Conservation (phyloP, 805 yeast genomes). For the Nadsonia fulvescens region DNA sequence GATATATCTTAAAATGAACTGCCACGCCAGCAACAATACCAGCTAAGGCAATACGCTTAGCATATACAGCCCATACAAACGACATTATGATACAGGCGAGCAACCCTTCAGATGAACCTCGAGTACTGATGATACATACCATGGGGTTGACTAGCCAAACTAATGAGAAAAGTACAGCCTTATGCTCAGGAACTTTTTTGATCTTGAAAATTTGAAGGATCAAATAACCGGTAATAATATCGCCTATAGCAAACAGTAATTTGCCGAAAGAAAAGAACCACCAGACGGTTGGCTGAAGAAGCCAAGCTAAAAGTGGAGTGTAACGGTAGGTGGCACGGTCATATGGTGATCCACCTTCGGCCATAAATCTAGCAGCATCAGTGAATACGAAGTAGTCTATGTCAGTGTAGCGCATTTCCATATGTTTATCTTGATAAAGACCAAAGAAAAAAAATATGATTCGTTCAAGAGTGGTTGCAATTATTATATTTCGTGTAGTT, state of each 20-base stretch:
- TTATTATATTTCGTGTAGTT: slow-evolving; percentile 11
- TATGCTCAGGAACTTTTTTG: slow-evolving; percentile 15
- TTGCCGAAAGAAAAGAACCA: slow-evolving; percentile 54
- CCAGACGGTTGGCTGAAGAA: slow-evolving; percentile 47
- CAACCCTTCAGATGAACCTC: slow-evolving; percentile 88
- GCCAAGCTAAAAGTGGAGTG: slow-evolving; percentile 80
- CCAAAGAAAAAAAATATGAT: slow-evolving; percentile 60
- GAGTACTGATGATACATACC: slow-evolving; percentile 80
- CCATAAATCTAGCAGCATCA: slow-evolving; percentile 69
- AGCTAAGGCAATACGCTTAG: slow-evolving; percentile 20
- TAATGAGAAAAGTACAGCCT: slow-evolving; percentile 28
- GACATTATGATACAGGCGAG: slow-evolving; percentile 59
- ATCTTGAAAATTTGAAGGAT: slow-evolving; percentile 25
- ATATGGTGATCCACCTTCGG: slow-evolving; percentile 44
- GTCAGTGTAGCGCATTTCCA: slow-evolving; percentile 79
- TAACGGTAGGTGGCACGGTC: slow-evolving; percentile 77
- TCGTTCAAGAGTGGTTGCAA: slow-evolving; percentile 22
- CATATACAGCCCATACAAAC: slow-evolving; percentile 29
- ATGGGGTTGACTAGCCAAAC: slow-evolving; percentile 89
- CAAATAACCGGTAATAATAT: slow-evolving; percentile 61
- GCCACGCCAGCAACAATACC: slow-evolving; percentile 49
- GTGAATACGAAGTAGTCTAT: slow-evolving; percentile 87
- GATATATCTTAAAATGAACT: slow-evolving; percentile 83
- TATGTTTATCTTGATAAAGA: slow-evolving; percentile 62
- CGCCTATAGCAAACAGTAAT: slow-evolving; percentile 55